Percentiles rank a stretch among this genome's conserved stretches.
These are phyloP conservation scores for Schizophyllum commune DNA, from an alignment of 1,284 basidiomycete genomes.

Conservation along the genomic window DNA sequence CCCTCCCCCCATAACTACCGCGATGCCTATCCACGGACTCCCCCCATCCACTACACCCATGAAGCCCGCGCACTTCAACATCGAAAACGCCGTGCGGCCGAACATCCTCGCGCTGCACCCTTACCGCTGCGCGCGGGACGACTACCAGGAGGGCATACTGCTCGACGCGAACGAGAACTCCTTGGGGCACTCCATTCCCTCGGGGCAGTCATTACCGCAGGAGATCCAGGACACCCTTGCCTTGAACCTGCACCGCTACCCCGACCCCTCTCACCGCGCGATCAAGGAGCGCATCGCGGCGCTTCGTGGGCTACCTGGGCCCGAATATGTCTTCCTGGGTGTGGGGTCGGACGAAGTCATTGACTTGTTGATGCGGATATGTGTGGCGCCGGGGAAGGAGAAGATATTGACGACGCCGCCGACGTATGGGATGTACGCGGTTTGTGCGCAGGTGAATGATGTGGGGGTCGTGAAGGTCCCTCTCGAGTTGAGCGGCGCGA, in stretches of 20 bases:
- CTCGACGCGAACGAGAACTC: constrained; percentile 98
- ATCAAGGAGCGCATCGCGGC: constrained; percentile 76
- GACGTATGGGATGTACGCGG: constrained; percentile 97
- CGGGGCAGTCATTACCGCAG: constrained; percentile 23
- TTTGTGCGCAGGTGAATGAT: constrained; percentile 95
- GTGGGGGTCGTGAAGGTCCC: constrained; percentile 78
- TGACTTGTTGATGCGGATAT: constrained; percentile 88
- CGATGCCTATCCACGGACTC: constrained; percentile 37
- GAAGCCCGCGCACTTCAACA: constrained; percentile 71
- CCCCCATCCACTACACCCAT: constrained; percentile 27
- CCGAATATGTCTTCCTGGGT: constrained; percentile 84
- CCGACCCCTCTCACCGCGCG: constrained; percentile 73
- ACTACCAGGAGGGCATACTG: constrained; percentile 91
- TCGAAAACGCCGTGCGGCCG: constrained; percentile 80
- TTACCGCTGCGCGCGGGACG: constrained; percentile 94
- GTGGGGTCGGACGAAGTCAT: constrained; percentile 98
- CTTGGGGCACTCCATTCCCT: constrained; percentile 74
- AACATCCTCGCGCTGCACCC: constrained; percentile 92
- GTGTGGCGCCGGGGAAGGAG: constrained; percentile 77
- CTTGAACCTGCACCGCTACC: constrained; percentile 76
- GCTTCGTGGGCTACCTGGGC: constrained; percentile 59
- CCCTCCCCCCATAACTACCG: neutral
- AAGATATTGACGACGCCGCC: constrained; percentile 86
- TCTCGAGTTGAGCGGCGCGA: constrained; percentile 50
- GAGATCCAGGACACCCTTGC: constrained; percentile 28